These are phyloP conservation scores for Populus trichocarpa DNA, from an alignment of 441 rosid genomes.

Conservation along the genomic window DNA sequence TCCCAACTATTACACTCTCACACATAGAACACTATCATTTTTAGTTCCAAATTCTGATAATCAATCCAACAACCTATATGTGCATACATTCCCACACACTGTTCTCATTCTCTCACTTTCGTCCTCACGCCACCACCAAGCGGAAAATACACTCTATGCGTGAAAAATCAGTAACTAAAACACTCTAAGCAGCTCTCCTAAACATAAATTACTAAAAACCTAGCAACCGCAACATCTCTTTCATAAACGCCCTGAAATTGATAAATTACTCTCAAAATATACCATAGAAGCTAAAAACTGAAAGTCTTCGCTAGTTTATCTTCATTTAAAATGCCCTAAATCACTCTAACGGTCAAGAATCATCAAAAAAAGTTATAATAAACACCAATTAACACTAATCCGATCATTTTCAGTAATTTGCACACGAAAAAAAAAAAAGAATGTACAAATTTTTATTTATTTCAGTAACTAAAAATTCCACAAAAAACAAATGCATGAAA, in stretches of 20 bases:
- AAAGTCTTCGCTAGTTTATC: neutral
- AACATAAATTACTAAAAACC: neutral
- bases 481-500: neutral
- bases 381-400: neutral
- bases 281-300: neutral
- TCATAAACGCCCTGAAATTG: neutral
- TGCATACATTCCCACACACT: neutral
- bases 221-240: neutral
- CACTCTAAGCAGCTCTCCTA: neutral
- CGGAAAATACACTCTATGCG: neutral
- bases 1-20: neutral
- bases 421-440: neutral
- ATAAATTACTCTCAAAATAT: neutral
- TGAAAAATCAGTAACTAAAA: neutral
- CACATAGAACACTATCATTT: neutral
- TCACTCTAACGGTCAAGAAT: neutral
- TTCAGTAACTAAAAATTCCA: neutral
- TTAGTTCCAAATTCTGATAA: neutral
- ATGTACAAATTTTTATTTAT: neutral
- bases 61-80: neutral
- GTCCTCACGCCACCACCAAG: neutral
- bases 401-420: neutral
- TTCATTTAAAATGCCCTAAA: neutral
- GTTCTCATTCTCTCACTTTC: neutral
- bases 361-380: neutral